Percentiles rank a stretch among this genome's conserved stretches.
phyloP scores from a whole-genome alignment of 1,284 basidiomycete genomes.

The Ceraceosorus bombacis region DNA sequence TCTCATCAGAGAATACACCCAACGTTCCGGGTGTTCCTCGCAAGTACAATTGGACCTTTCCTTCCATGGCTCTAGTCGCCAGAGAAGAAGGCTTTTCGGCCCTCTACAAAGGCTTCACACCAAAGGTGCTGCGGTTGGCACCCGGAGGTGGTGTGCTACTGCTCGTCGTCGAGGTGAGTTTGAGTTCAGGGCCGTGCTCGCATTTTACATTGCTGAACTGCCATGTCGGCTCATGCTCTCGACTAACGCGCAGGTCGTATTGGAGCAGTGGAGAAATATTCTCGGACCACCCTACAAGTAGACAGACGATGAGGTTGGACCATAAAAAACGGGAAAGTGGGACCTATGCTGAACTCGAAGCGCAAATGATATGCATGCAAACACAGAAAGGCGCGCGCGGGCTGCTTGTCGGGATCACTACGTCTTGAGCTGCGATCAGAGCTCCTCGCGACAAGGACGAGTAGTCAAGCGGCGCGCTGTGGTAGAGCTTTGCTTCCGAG shows the following conservation, averaged over 20 bases:
- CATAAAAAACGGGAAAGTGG: too few relatives aligned
- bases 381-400: too few relatives aligned
- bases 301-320: background rate
- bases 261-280: conserved; percentile 25
- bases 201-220: too few relatives aligned
- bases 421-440: too few relatives aligned
- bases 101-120: conserved; percentile 85
- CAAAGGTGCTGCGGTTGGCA: conserved; percentile 62
- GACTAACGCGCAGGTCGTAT: conserved; percentile 21
- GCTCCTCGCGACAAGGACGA: too few relatives aligned
- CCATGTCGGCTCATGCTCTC: too few relatives aligned
- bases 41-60: conserved; percentile 81
- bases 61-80: conserved; percentile 64
- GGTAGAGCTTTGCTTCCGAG: too few relatives aligned
- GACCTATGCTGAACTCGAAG: too few relatives aligned
- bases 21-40: conserved; percentile 28
- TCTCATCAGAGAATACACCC: conserved; percentile 55
- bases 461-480: too few relatives aligned
- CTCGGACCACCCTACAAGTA: conserved; percentile 42
- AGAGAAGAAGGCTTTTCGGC: conserved; percentile 82
- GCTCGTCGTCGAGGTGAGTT: conserved; percentile 51
- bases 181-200: too few relatives aligned
- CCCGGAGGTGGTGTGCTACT: conserved; percentile 91
- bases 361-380: too few relatives aligned
- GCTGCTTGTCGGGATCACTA: too few relatives aligned